These are phyloP conservation scores for Rhodotorula diobovata DNA, from an alignment of 768 basidiomycete genomes.

Conservation along the genomic window DNA sequence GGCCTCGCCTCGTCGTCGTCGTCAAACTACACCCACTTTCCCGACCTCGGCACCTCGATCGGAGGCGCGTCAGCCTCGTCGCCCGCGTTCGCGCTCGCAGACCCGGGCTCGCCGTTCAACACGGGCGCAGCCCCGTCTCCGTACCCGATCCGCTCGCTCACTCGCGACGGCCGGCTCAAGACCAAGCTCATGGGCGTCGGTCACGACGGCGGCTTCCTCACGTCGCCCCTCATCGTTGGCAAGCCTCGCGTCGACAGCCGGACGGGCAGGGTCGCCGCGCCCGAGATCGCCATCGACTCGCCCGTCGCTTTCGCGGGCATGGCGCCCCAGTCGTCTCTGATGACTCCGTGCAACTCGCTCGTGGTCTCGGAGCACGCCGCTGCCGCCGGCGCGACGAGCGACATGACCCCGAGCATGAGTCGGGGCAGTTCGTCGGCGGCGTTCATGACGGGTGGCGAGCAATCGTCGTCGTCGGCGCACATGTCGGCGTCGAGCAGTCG, in stretches of 20 bases:
- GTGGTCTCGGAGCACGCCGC: neutral
- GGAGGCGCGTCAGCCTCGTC: neutral
- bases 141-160: slow-evolving; percentile 15
- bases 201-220: slow-evolving; percentile 43
- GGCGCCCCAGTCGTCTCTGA: slow-evolving; percentile 5
- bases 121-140: slow-evolving; percentile 5
- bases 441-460: neutral
- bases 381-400: neutral
- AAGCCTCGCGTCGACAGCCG: slow-evolving; percentile 24
- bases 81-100: slow-evolving; percentile 23
- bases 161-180: slow-evolving; percentile 40
- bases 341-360: slow-evolving; percentile 18
- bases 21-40: slow-evolving; percentile 26
- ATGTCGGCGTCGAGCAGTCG: slow-evolving; percentile 17
- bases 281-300: slow-evolving; percentile 35
- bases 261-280: slow-evolving; percentile 9
- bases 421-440: slow-evolving; percentile 16
- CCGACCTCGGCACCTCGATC: slow-evolving; percentile 3
- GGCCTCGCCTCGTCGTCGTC: slow-evolving; percentile 10
- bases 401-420: slow-evolving; percentile 29
- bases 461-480: neutral
- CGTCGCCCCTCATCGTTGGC: slow-evolving; percentile 38
- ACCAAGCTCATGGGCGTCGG: slow-evolving; percentile 43
- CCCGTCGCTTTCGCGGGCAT: slow-evolving; percentile 7
- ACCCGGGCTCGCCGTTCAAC: slow-evolving; percentile 41